Conservation (phyloP, 2,329 filamentous ascomycete species). For the Arthrocladium fulminans region DNA sequence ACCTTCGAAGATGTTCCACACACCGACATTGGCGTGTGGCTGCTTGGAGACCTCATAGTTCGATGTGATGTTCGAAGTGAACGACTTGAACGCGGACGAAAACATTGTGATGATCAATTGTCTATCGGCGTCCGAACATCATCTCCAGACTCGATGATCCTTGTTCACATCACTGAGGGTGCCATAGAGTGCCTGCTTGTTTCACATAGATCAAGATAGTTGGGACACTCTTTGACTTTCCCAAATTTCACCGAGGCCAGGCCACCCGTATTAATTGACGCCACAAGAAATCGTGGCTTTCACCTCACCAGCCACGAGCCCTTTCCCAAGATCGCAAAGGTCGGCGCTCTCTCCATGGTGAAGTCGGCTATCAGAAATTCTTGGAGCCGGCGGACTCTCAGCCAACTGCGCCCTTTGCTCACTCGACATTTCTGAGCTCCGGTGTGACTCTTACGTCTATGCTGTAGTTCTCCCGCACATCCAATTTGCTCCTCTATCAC, state of each 20-base stretch:
- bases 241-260: too few species aligned
- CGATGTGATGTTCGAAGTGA: slow-evolving; percentile 82
- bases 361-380: slow-evolving; percentile 2
- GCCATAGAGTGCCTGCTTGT: too few species aligned
- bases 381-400: slow-evolving; percentile 3
- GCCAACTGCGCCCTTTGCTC: slow-evolving; percentile 4
- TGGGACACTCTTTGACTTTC: too few species aligned
- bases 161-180: too few species aligned
- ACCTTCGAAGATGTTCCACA: slow-evolving; percentile 89
- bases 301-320: not conserved
- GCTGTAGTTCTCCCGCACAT: slow-evolving; percentile 26
- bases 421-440: not conserved
- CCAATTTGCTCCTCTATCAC: slow-evolving; percentile 11
- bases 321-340: not conserved
- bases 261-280: too few species aligned
- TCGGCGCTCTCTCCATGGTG: not conserved
- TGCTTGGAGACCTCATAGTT: slow-evolving; percentile 78
- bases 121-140: too few species aligned
- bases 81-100: slow-evolving; percentile 85
- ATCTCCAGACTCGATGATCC: too few species aligned
- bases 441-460: slow-evolving; percentile 7
- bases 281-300: not conserved
- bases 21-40: slow-evolving; percentile 71
- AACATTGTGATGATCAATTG: slow-evolving; percentile 86
- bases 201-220: too few species aligned